These are phyloP conservation scores for Chrysophaeum taylorii DNA, from an alignment of 352 stramenopile species.

Conservation along the genomic window DNA sequence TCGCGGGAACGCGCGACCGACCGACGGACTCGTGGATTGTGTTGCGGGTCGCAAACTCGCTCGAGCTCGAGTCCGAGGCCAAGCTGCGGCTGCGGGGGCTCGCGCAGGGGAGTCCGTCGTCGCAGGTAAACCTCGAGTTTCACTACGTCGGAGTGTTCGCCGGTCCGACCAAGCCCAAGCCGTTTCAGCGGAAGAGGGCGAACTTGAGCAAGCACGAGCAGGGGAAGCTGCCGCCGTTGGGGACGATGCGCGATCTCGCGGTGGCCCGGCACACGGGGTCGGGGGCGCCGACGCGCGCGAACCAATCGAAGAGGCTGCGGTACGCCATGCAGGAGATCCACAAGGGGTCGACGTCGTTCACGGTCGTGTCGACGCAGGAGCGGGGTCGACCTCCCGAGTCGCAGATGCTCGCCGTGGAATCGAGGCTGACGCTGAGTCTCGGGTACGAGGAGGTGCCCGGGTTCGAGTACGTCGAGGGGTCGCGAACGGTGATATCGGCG, in stretches of 20 bases:
- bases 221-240: slow-evolving; percentile 32
- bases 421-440: background rate
- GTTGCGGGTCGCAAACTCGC: slow-evolving; percentile 28
- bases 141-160: slow-evolving; percentile 38
- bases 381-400: background rate
- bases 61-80: slow-evolving; percentile 37
- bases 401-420: background rate
- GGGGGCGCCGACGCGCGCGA: slow-evolving; percentile 15
- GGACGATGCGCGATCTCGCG: slow-evolving; percentile 25
- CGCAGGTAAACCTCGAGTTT: slow-evolving; percentile 12
- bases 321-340: slow-evolving; percentile 28
- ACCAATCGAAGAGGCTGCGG: slow-evolving; percentile 12
- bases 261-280: slow-evolving; percentile 21
- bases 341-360: slow-evolving; percentile 23
- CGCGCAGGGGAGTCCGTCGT: background rate
- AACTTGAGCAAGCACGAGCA: slow-evolving; percentile 30
- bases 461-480: background rate
- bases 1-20: background rate
- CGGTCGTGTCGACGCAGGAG: background rate
- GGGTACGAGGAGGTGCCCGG: background rate
- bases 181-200: slow-evolving; percentile 38
- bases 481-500: background rate
- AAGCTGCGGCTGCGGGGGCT: slow-evolving; percentile 24
- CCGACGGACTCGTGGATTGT: background rate
- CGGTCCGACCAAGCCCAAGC: slow-evolving; percentile 38